Evolutionary conservation across 495 filamentous ascomycete genomes (phyloP).

Genomic region (Darksidea phi): DNA sequence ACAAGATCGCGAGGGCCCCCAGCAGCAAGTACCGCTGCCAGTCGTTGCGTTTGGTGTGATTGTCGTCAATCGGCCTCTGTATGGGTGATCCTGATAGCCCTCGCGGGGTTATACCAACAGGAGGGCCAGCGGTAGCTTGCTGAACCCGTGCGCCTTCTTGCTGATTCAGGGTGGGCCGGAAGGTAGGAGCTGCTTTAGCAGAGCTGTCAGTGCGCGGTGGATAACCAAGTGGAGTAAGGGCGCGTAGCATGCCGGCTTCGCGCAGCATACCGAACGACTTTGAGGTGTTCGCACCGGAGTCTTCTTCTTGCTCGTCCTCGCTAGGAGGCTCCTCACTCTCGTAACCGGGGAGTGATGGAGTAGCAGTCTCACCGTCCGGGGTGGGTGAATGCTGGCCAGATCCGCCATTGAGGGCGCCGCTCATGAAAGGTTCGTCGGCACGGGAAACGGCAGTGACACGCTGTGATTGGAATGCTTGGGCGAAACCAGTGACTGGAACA

Average conservation of each 20-base stretch:
- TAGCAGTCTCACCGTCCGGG: not conserved
- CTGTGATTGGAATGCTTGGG: constrained; percentile 18
- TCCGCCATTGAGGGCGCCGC: not conserved
- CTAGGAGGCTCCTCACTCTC: not conserved
- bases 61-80: too few relatives aligned
- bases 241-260: constrained; percentile 22
- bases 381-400: not conserved
- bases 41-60: too few relatives aligned
- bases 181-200: not conserved
- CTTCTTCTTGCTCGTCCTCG: not conserved
- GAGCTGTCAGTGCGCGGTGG: not conserved
- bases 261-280: constrained; percentile 31
- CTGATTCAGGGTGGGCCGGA: not conserved
- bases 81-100: too few relatives aligned
- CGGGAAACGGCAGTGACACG: constrained; percentile 24
- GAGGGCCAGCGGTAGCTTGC: too few relatives aligned
- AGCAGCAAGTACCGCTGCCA: too few relatives aligned
- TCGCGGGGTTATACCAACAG: too few relatives aligned
- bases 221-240: not conserved
- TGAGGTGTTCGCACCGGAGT: not conserved
- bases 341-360: not conserved
- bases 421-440: not conserved
- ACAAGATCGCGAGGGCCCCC: too few relatives aligned
- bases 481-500: constrained; percentile 20
- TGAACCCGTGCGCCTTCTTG: too few relatives aligned